Conservation (phyloP, 108 stramenopile species). For the Cyclotella choctawhatcheeana region DNA sequence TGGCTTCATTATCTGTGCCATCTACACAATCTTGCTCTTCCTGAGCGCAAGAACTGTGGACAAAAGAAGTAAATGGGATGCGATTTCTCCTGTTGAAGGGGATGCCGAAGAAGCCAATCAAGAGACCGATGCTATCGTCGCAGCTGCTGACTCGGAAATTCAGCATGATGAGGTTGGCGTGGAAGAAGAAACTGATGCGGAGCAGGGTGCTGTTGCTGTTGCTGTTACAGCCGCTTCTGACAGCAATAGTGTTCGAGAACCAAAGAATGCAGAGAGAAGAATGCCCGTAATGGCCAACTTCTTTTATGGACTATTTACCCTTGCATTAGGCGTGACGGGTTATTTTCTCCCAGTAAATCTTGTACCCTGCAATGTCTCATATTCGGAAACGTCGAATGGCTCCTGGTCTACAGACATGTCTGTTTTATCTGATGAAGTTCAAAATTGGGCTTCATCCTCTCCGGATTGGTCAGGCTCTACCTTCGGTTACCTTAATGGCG, state of each 20-base stretch:
- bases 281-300: conserved; percentile 27
- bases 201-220: neutral
- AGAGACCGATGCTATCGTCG: too few relatives aligned
- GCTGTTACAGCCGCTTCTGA: neutral
- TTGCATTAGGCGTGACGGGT: conserved; percentile 28
- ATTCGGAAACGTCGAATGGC: neutral
- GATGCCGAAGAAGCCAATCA: neutral
- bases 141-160: too few relatives aligned
- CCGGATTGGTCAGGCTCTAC: neutral
- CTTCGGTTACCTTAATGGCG: neutral
- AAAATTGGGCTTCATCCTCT: conserved; percentile 14
- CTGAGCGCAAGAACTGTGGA: conserved; percentile 8
- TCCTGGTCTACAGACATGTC: conserved; percentile 22
- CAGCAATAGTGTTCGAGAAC: neutral
- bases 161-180: neutral
- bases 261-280: neutral
- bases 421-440: conserved; percentile 8
- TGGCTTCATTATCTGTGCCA: conserved; percentile 17
- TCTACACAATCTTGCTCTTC: conserved; percentile 26
- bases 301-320: conserved; percentile 15
- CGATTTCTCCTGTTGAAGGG: neutral
- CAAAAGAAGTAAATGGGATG: conserved; percentile 21
- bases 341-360: conserved; percentile 27
- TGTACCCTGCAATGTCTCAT: conserved; percentile 10
- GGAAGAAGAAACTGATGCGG: neutral